Base-by-base conservation (phyloP, 106 monocot species). In the Posidonia australis region DNA sequence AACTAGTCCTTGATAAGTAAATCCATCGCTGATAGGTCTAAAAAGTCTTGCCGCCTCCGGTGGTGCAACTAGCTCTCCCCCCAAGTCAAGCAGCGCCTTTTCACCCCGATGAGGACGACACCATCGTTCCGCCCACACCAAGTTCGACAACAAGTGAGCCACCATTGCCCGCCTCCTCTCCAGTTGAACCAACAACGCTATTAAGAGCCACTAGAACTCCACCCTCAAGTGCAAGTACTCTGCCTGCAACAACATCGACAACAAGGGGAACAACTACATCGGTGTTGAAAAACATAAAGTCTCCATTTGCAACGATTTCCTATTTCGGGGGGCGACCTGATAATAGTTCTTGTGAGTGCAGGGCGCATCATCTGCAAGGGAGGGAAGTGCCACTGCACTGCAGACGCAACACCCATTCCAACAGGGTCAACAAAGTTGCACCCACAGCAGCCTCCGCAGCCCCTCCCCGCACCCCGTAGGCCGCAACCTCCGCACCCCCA, bases 121-220 rank as follows among this genome's bases (percentile, higher is more conserved):
- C 65, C 64, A 77, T 77, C 46, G 4, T 77, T 14, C 20, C 43
- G 76, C 76, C 4, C 76, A 77, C 70, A 24, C 25, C 22, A 51
- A 62, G 26, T 70, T 65, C 43, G 76, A 70, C 14, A 77, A 77
- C 70, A 77, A 77, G 48, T 77, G 76, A 70, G 76, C 76, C 18
- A 77, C 76, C n/a, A 77, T 77, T 70, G 76, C 76, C 2, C 55
- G 76, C 1, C 31, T 77, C 10, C 76, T 77, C 70, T 36, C 70
- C 13, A 70, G 76, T 9, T 27, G 76, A 22, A 77, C 76, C 36
- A 70, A 77, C 51, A 77, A 77, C 65, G 76, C 76, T 42, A 58
- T 77, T 13, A 77, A 77, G 51, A 77, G 70, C 65, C 76, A 77
- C 65, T 71, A 62, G 71, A 71, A 71, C 54, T 71, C 71, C 41